Evolutionary conservation across 208 protist species (phyloP).

Genomic region (Wallacemonas collosoma): DNA sequence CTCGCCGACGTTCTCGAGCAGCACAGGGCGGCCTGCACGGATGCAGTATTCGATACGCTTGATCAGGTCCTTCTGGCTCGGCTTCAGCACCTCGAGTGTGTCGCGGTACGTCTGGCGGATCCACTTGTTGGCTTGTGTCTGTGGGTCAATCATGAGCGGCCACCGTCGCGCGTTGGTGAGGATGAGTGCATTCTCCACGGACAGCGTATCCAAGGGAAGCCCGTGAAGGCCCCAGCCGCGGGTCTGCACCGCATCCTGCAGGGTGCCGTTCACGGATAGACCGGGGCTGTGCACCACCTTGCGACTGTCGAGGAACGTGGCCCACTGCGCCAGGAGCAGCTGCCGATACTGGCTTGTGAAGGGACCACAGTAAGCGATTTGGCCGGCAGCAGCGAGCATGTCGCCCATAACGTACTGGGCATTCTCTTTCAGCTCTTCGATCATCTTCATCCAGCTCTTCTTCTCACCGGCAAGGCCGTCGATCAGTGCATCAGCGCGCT

Average conservation of each 20-base stretch:
- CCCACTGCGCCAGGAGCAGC: constrained; percentile 87
- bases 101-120: constrained; percentile 96
- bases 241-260: constrained; percentile 96
- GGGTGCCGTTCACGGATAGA: constrained; percentile 86
- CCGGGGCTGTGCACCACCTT: constrained; percentile 85
- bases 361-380: constrained; percentile 96
- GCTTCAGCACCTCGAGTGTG: constrained; percentile 96
- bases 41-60: constrained; percentile 96
- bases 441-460: constrained; percentile 90
- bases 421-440: constrained; percentile 87
- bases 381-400: constrained; percentile 95
- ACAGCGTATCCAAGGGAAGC: constrained; percentile 96
- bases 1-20: constrained; percentile 97
- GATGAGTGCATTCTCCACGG: constrained; percentile 98
- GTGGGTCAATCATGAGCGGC: constrained; percentile 99
- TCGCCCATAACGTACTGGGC: constrained; percentile 94
- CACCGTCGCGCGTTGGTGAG: constrained; percentile 94
- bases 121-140: constrained; percentile 98
- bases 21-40: constrained; percentile 92
- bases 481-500: constrained; percentile 96
- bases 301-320: constrained; percentile 62
- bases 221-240: constrained; percentile 95
- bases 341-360: constrained; percentile 95
- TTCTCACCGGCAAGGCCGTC: constrained; percentile 97
- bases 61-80: constrained; percentile 94